Evolutionary conservation across 2,329 filamentous ascomycete genomes (phyloP).

Genomic region (Colletotrichum tofieldiae): DNA sequence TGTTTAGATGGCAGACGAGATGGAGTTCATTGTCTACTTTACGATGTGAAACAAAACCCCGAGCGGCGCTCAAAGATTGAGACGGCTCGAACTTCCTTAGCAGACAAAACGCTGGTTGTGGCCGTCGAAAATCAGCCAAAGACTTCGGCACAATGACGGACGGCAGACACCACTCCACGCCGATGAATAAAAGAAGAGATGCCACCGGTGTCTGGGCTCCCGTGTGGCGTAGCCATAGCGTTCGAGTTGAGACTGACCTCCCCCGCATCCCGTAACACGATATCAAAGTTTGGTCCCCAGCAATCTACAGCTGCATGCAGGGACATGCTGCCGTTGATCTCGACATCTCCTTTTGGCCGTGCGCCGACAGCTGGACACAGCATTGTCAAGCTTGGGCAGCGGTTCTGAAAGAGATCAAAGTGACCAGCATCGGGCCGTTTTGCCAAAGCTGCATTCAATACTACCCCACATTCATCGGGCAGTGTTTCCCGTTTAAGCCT

Average conservation of each 20-base stretch:
- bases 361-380: background rate
- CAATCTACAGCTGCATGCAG: background rate
- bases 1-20: background rate
- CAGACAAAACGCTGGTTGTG: too few relatives aligned
- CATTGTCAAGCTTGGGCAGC: background rate
- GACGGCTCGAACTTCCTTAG: background rate
- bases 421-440: background rate
- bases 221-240: background rate
- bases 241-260: constrained; percentile 11
- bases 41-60: background rate
- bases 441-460: background rate
- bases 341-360: background rate
- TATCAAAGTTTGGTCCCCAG: constrained; percentile 1
- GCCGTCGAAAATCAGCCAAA: too few relatives aligned
- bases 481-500: background rate
- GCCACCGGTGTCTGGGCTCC: background rate
- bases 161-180: background rate
- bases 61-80: background rate
- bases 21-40: background rate
- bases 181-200: background rate
- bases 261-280: constrained; percentile 15
- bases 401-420: background rate
- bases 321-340: background rate
- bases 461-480: background rate
- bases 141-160: background rate